Evolutionary conservation across 805 yeast genomes (phyloP), one percentile per base, ranked within the genome.

Genomic region (Saccharomyces paradoxus): DNA sequence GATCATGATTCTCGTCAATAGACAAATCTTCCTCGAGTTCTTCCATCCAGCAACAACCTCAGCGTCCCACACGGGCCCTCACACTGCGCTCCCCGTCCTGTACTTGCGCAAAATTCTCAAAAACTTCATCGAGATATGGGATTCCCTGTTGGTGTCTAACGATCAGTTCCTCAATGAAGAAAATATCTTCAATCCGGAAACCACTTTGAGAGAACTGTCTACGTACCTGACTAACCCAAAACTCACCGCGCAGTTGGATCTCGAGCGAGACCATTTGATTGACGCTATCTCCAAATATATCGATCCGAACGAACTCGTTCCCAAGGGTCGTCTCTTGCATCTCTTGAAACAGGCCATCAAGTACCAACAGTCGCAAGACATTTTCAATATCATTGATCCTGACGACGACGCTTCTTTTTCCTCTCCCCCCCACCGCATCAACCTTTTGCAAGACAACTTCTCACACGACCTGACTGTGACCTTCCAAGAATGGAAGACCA

Each of bases 221-320:
- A 64, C 57, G 52, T 71, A 70, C 56, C 63, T 52, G 69, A 76
- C 63, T 51, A 58, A 56, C 46, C 64, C 67, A 50, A 28, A 51
- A 13, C 53, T 50, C 31, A 53, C 56, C n/a, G 49, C 49, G 17
- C 58, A 50, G 49, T 50, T 37, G 44, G 17, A 37, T 24, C 44
- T 37, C 44, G 44, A 37, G 44, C 44, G 44, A 54, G 62, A 63
- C 12, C 46, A 59, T 6, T 59, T 83, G 32, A 63, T 80, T 7
- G 65, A 70, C 8, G 72, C 74, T 44, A 72, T 84, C 1, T 72
- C 80, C 41, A 63, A 68, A 37, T 71, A 71, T 59, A 72, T 84
- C 21, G 77, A 82, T 13, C 79, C 86, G 0, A 74, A 77, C 51
- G 77, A 77, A 51, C 68, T 80, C 70, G 76, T 81, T 2, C 83